Evolutionary conservation across 805 yeast genomes (phyloP).

Genomic region (Metschnikowia proteae): DNA sequence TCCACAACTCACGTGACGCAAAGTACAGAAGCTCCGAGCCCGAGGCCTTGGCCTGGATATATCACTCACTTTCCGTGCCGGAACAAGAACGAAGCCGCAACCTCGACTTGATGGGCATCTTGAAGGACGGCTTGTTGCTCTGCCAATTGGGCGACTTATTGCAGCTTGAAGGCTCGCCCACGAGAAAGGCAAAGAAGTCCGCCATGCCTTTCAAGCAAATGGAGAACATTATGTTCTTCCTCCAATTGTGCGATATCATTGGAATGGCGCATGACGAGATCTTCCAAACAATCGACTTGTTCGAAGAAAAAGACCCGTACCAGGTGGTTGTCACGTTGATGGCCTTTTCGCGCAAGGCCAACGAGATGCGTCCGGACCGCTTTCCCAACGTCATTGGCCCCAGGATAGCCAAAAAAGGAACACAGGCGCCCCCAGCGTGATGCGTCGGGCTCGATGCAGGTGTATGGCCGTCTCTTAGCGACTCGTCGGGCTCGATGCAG

Average conservation of each 20-base stretch:
- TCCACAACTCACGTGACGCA: conserved; percentile 44
- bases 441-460: background rate
- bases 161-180: conserved; percentile 25
- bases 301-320: conserved; percentile 70
- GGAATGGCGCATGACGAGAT: conserved; percentile 81
- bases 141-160: conserved; percentile 33
- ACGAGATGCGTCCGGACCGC: conserved; percentile 31
- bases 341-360: conserved; percentile 67
- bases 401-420: conserved; percentile 17
- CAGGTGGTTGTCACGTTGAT: conserved; percentile 72
- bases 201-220: conserved; percentile 72
- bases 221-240: conserved; percentile 79
- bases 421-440: background rate
- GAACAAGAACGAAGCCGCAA: conserved; percentile 9
- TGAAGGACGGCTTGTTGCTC: conserved; percentile 56
- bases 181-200: conserved; percentile 52
- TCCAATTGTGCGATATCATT: conserved; percentile 53
- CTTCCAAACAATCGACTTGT: conserved; percentile 75
- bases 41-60: conserved; percentile 57
- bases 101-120: conserved; percentile 40
- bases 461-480: too few relatives aligned
- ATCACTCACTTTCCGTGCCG: conserved; percentile 24
- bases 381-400: conserved; percentile 38
- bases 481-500: background rate
- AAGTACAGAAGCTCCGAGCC: conserved; percentile 45